These are phyloP conservation scores for Claviceps lovelessii DNA, from an alignment of 2,329 filamentous ascomycete species.

Conservation along the genomic window DNA sequence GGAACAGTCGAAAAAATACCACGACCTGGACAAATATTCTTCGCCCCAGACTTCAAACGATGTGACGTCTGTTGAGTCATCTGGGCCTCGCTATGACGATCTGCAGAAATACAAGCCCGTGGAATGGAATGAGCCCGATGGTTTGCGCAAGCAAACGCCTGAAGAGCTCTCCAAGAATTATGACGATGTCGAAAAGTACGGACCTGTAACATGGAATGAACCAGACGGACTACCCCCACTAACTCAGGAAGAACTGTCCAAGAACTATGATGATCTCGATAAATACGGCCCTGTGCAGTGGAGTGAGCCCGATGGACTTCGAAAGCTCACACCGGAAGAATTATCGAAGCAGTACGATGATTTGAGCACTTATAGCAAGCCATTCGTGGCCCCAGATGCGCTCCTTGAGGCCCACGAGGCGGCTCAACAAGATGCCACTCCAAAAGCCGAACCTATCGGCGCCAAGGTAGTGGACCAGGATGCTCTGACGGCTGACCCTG, in stretches of 20 bases:
- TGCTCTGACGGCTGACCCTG: not conserved
- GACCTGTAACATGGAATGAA: conserved; percentile 22
- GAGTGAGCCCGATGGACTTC: conserved; percentile 17
- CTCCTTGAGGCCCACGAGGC: conserved; percentile 6
- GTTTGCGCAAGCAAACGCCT: conserved; percentile 18
- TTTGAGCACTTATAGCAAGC: conserved; percentile 17
- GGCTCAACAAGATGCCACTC: conserved; percentile 6
- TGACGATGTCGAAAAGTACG: conserved; percentile 23
- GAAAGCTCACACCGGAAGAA: conserved; percentile 15
- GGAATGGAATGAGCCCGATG: conserved; percentile 26
- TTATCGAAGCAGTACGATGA: conserved; percentile 21
- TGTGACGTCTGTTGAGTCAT: conserved; percentile 15
- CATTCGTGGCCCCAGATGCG: conserved; percentile 5
- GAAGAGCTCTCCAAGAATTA: conserved; percentile 25
- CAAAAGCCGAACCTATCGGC: conserved; percentile 6
- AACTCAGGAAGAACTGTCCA: conserved; percentile 24
- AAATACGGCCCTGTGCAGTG: conserved; percentile 18
- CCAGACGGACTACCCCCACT: conserved; percentile 18
- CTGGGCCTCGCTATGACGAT: conserved; percentile 20
- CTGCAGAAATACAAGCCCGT: conserved; percentile 25
- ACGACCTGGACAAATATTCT: conserved; percentile 24
- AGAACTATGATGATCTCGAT: conserved; percentile 23
- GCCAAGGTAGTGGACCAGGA: conserved; percentile 3
- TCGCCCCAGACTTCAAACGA: conserved; percentile 15
- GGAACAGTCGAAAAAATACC: conserved; percentile 16